Conservation (phyloP, 768 basidiomycete genomes). For the Wakefieldia striispora region DNA sequence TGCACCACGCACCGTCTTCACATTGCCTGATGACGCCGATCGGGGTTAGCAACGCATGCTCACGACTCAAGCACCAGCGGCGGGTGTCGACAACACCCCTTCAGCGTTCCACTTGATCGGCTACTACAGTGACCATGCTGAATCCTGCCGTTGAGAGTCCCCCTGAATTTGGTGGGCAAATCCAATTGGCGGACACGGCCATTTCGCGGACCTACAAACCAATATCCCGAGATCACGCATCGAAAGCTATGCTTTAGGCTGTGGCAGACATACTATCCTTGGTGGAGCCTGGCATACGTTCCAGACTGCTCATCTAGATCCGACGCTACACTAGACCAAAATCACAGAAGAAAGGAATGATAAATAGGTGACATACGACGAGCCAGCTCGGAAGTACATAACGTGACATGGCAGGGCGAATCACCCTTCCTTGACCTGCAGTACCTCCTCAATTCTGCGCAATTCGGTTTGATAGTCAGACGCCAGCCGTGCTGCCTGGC, state of each 20-base stretch:
- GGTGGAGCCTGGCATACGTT: conserved; percentile 4
- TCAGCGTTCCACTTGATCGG: conserved; percentile 26
- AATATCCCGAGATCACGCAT: conserved; percentile 6
- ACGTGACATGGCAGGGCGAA: conserved; percentile 10
- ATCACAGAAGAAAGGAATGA: conserved; percentile 6
- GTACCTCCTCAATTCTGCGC: conserved; percentile 33
- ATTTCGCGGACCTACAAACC: conserved; percentile 12
- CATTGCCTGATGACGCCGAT: conserved; percentile 10
- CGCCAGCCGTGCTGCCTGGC: conserved; percentile 28
- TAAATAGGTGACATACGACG: conserved; percentile 14
- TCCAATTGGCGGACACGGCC: conserved; percentile 14
- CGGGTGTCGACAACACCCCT: conserved; percentile 13
- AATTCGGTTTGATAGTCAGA: conserved; percentile 35
- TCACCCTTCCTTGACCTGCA: conserved; percentile 32
- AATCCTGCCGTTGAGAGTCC: conserved; percentile 17
- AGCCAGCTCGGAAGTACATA: conserved; percentile 28
- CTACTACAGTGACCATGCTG: conserved; percentile 23
- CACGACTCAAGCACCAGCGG: conserved; percentile 2
- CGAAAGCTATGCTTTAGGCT: conserved; percentile 1
- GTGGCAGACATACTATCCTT: background rate
- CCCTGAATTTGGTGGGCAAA: conserved; percentile 7
- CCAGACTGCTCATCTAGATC: conserved; percentile 14
- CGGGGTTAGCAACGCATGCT: conserved; percentile 10
- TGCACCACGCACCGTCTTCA: conserved; percentile 13
- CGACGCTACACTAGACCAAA: background rate